Percentiles rank a stretch among this genome's conserved stretches.
Evolutionary conservation across 352 stramenopile genomes (phyloP).

Genomic region (Poterioochromonas sp.): DNA sequence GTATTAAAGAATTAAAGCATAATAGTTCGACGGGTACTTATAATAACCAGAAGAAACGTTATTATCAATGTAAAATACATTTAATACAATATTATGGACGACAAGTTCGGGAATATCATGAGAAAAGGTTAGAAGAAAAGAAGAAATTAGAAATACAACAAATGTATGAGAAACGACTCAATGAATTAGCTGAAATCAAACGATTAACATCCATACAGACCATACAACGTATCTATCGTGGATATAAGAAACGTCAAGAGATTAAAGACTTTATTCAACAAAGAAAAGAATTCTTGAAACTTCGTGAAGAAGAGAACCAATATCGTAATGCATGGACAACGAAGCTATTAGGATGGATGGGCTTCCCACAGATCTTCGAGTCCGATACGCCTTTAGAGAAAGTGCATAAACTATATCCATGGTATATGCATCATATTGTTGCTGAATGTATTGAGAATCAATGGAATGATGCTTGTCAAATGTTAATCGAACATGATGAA

Average conservation of each 20-base stretch:
- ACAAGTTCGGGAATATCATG: background rate
- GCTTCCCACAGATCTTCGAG: background rate
- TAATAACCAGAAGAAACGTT: too few species aligned
- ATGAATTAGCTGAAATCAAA: background rate
- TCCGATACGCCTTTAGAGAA: slow-evolving; percentile 27
- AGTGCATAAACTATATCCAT: slow-evolving; percentile 22
- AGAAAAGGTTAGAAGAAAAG: background rate
- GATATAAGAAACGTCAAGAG: background rate
- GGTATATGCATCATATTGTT: slow-evolving; percentile 30
- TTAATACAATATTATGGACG: background rate
- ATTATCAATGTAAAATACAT: too few species aligned
- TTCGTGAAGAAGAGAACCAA: background rate
- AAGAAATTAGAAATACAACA: slow-evolving; percentile 1
- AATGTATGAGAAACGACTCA: background rate
- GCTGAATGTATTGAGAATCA: slow-evolving; percentile 7
- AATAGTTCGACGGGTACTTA: too few species aligned
- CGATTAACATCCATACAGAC: background rate
- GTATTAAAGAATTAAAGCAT: background rate
- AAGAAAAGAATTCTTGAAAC: background rate
- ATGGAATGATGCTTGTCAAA: background rate
- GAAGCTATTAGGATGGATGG: background rate
- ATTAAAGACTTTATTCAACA: slow-evolving; percentile 12
- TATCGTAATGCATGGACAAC: background rate
- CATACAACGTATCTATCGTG: slow-evolving; percentile 25
- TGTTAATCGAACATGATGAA: slow-evolving; percentile 28